Percentiles rank a stretch among this genome's conserved stretches.
Conservation (phyloP, 2,329 filamentous ascomycete genomes). For the Lecanicillium sp. region DNA sequence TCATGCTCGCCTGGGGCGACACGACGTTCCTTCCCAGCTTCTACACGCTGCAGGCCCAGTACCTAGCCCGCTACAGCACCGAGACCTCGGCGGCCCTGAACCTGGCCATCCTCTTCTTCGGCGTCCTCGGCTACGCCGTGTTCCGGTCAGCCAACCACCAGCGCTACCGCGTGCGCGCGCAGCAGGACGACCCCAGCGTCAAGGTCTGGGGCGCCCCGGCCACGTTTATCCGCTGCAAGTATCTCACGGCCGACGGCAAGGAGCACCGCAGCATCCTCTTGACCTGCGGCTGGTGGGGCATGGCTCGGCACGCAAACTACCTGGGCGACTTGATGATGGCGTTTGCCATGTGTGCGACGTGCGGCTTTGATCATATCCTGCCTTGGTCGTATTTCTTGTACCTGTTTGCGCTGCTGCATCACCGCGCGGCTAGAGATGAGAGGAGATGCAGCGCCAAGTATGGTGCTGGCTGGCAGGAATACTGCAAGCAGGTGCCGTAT, state of each 20-base stretch:
- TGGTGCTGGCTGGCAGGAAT: slow-evolving; percentile 33
- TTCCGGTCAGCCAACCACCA: slow-evolving; percentile 39
- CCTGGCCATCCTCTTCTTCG: slow-evolving; percentile 14
- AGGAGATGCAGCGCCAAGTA: slow-evolving; percentile 36
- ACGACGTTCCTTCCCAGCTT: slow-evolving; percentile 35
- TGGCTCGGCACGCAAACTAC: slow-evolving; percentile 22
- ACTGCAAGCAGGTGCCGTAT: slow-evolving; percentile 30
- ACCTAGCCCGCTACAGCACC: slow-evolving; percentile 32
- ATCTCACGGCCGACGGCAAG: slow-evolving; percentile 32
- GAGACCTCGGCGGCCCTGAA: slow-evolving; percentile 17
- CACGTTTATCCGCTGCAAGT: slow-evolving; percentile 27
- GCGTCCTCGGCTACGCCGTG: slow-evolving; percentile 28
- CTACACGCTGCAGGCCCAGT: slow-evolving; percentile 41
- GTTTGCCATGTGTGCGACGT: slow-evolving; percentile 33
- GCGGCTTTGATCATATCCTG: slow-evolving; percentile 26
- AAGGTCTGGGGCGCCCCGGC: slow-evolving; percentile 34
- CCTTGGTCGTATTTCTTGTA: slow-evolving; percentile 38
- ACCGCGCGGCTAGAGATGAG: slow-evolving; percentile 38
- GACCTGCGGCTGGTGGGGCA: slow-evolving; percentile 22
- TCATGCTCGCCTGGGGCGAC: slow-evolving; percentile 37
- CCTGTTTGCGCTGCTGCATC: slow-evolving; percentile 34
- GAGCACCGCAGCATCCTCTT: slow-evolving; percentile 24
- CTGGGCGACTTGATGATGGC: slow-evolving; percentile 19
- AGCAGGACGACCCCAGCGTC: slow-evolving; percentile 27
- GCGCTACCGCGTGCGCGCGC: slow-evolving; percentile 29